Base-by-base conservation (phyloP, 306 rosid species). In the Dryas drummondii region DNA sequence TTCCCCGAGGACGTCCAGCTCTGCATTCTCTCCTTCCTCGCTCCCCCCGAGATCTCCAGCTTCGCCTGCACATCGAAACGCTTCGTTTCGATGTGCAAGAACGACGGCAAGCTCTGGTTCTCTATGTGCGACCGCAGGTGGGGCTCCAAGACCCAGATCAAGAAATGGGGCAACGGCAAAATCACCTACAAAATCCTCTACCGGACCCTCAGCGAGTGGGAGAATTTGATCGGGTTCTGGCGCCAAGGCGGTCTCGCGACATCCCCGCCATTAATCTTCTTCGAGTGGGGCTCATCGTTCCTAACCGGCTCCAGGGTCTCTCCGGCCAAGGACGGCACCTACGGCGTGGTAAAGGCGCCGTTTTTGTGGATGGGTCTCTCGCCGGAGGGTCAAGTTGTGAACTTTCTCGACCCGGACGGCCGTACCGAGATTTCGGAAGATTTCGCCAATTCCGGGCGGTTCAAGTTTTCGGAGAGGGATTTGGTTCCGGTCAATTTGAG, bases 1-100 rank as follows among this genome's bases (percentile, higher is more conserved):
- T 92, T 92, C 79, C 93, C 98, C 0, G 98, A 90, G 60, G 99
- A 94, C 49, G 91, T 94, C 70, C 99, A 82, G 84, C 83, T 90
- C 44, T 87, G 92, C 81, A 83, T 96, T 51, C 91, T 96, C 72
- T 92, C 99, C 37, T 92, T 96, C 81, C 96, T 96, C 9, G 55
- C 81, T 3, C 97, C 86, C 7, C 4, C 88, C 14, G 98, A 92
- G 42, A 84, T 92, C 9, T 84, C 92, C 49, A 47, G 81, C 46
- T 87, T 96, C 79, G 90, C 96, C 2, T 92, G 91, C 87, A 90
- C 98, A 14, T 92, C 98, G 17, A 92, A 84, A 77, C 93, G 87
- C 4, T 87, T 77, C 74, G 82, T 55, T 5, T 80, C 85, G 0
- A 89, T 96, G 40, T 96, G 92, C 81, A 75, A 70, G 46, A 66